phyloP scores from a whole-genome alignment of 2,329 filamentous ascomycete species.

The Alternaria brassicae region DNA sequence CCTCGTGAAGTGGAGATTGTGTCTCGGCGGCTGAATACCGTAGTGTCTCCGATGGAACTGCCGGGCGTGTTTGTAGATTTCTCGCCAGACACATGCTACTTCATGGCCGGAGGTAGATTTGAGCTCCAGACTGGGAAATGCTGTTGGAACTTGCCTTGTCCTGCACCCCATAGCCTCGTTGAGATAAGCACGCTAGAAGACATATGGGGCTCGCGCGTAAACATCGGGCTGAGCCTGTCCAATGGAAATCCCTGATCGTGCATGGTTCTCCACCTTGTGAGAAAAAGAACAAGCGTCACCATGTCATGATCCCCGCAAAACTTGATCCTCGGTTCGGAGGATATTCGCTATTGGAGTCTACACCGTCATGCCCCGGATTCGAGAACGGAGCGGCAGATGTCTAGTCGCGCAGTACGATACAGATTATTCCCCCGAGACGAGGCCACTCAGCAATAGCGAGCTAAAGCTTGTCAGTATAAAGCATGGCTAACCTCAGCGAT shows the following conservation, averaged over 20 bases:
- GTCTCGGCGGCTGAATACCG: background rate
- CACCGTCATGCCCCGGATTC: slow-evolving; percentile 13
- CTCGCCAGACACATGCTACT: background rate
- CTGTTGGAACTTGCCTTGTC: slow-evolving; percentile 3
- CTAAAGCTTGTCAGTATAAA: slow-evolving; percentile 9
- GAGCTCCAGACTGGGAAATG: background rate
- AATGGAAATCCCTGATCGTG: background rate
- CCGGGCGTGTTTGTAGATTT: background rate
- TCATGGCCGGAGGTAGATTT: background rate
- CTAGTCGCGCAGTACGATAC: background rate
- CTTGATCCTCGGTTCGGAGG: slow-evolving; percentile 5
- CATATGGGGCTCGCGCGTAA: slow-evolving; percentile 1
- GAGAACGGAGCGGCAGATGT: slow-evolving; percentile 10
- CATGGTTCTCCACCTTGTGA: slow-evolving; percentile 6
- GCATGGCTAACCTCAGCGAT: slow-evolving; percentile 6
- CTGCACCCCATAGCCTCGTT: slow-evolving; percentile 11
- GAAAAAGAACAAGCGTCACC: slow-evolving; percentile 2
- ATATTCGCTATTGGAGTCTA: slow-evolving; percentile 2
- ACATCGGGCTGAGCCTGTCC: slow-evolving; percentile 2
- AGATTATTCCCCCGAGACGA: background rate
- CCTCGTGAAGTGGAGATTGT: background rate
- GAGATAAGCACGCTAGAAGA: slow-evolving; percentile 6
- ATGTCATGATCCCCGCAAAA: slow-evolving; percentile 16
- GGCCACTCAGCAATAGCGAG: background rate
- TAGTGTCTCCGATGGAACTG: slow-evolving; percentile 1